Evolutionary conservation across 2,329 filamentous ascomycete genomes (phyloP), one percentile per base, ranked within the genome.

Genomic region (Didymella lethalis): DNA sequence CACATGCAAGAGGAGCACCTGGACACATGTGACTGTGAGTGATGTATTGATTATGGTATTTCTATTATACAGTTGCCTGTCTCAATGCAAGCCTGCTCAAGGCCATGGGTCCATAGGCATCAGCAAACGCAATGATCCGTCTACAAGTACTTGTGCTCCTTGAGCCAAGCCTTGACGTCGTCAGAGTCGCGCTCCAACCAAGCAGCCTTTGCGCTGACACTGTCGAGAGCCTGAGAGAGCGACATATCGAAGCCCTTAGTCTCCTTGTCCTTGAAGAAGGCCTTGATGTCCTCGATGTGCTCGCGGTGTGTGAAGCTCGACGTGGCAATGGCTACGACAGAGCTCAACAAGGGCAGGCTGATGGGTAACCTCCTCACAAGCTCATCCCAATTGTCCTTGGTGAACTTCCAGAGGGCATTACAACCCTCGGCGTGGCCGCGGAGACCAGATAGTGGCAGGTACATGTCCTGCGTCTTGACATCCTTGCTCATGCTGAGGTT

Each of bases 391-490:
- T 96, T 95, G 66, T 88, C 84, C 74, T 88, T 90, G 82, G 96
- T 84, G 91, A 92, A 98, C 18, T 77, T 78, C 85, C 90, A 97
- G 57, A 97, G 84, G 7, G 90, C 90, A 57, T 90, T 82, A 55
- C 96, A 90, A 66, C 94, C 94, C 43, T 88, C 87, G 7, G 87
- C 81, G 74, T 96, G 92, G 52, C 86, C 86, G 58, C 93, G 87
- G 28, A 98, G 85, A 7, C 91, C 91, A 32, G 87, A 86, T 38
- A 95, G 86, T 1, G 94, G 93, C 75, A 97, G 88, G 80, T 97
- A 97, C 64, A 97, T 88, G 77, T 98, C 94, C 78, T 97, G 94
- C 64, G 91, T 92, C 83, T 96, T 96, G 78, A 97, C 90, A 66
- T 96, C 90, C 62, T 89, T 87, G 75, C 88, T 87, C 57, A 93